Percentiles rank a stretch among this genome's conserved stretches.
Conservation (phyloP, 345 rosid species). For the Passiflora organensis region DNA sequence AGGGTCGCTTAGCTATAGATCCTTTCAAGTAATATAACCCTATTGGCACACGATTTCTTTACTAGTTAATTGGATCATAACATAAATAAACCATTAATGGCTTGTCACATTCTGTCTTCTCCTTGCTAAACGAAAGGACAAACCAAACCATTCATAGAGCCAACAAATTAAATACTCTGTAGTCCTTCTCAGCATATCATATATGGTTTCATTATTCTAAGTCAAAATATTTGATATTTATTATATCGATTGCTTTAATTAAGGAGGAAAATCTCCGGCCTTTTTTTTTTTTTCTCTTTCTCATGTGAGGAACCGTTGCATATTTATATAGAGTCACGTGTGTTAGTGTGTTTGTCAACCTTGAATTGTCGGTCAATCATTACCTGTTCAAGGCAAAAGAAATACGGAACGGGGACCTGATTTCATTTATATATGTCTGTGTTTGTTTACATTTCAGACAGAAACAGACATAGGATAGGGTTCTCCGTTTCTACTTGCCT, state of each 20-base stretch:
- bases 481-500: not conserved
- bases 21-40: too few relatives aligned
- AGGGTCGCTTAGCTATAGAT: too few relatives aligned
- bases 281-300: constrained; percentile 9
- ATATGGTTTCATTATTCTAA: not conserved
- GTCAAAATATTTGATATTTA: not conserved
- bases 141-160: not conserved
- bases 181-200: too few relatives aligned
- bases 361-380: constrained; percentile 64
- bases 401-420: not conserved
- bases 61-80: too few relatives aligned
- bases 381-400: constrained; percentile 12
- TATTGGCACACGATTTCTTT: too few relatives aligned
- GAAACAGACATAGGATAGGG: too few relatives aligned
- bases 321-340: constrained; percentile 75
- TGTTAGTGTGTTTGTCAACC: constrained; percentile 67
- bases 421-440: not conserved
- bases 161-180: not conserved
- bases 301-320: constrained; percentile 35
- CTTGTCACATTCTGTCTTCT: not conserved
- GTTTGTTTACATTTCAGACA: too few relatives aligned
- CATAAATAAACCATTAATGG: too few relatives aligned
- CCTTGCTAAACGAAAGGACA: not conserved
- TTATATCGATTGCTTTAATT: not conserved
- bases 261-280: not conserved